Conservation (phyloP, 2,329 filamentous ascomycete species). For the Lachnellula occidentalis region DNA sequence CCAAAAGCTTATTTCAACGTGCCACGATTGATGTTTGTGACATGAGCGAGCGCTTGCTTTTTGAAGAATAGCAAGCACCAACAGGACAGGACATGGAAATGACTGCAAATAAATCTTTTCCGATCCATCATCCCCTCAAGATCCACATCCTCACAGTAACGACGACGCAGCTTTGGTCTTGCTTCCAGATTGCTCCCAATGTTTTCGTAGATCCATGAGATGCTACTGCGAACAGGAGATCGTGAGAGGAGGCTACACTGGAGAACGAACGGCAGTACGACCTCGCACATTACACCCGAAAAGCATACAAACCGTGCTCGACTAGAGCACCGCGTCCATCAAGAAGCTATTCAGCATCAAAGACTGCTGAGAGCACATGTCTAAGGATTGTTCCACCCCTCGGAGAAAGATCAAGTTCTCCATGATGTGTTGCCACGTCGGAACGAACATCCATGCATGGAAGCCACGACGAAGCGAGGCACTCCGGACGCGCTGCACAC, state of each 20-base stretch:
- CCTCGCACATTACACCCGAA: neutral
- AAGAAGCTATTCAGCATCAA: neutral
- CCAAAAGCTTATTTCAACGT: slow-evolving; percentile 6
- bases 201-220: too few relatives aligned
- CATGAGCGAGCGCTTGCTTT: neutral
- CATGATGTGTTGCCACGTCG: neutral
- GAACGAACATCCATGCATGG: neutral
- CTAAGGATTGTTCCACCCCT: neutral
- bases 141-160: too few relatives aligned
- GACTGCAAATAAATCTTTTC: neutral
- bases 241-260: neutral
- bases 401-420: neutral
- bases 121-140: too few relatives aligned
- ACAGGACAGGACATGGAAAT: neutral
- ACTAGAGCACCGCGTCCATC: neutral
- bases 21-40: neutral
- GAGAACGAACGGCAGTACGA: neutral
- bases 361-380: neutral
- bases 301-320: neutral
- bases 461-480: neutral
- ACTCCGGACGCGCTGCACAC: neutral
- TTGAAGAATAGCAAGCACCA: neutral
- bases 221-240: too few relatives aligned
- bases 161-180: too few relatives aligned
- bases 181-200: too few relatives aligned